Percentiles rank a stretch among this genome's conserved stretches.
Evolutionary conservation across 2,329 filamentous ascomycete genomes (phyloP).

Genomic region (Botrytis fabae): DNA sequence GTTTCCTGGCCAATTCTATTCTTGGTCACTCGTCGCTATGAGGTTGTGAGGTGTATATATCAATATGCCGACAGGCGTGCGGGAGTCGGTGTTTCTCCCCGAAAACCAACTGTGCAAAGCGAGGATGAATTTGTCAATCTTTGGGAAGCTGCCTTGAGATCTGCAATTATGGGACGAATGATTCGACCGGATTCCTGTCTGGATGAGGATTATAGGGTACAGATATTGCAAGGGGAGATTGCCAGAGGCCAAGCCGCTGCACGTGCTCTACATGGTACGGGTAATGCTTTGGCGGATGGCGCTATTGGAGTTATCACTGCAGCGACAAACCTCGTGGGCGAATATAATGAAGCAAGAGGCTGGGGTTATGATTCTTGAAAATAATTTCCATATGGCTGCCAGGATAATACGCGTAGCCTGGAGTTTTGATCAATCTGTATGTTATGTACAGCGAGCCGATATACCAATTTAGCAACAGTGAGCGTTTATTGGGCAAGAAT

Average conservation of each 20-base stretch:
- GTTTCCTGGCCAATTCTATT: constrained; percentile 71
- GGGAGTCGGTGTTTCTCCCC: constrained; percentile 8
- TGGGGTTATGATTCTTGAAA: constrained; percentile 36
- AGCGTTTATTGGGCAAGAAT: background rate
- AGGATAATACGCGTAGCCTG: background rate
- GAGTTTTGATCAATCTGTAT: background rate
- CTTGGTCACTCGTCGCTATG: constrained; percentile 66
- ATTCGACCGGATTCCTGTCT: constrained; percentile 51
- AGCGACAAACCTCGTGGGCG: constrained; percentile 40
- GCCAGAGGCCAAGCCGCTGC: constrained; percentile 27
- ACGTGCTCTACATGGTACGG: constrained; percentile 36
- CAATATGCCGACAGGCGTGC: constrained; percentile 31
- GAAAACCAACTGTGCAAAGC: constrained; percentile 38
- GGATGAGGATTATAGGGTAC: constrained; percentile 56
- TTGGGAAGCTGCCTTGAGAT: constrained; percentile 61
- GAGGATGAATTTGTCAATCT: constrained; percentile 61
- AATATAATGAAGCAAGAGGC: constrained; percentile 30
- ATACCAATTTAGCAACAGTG: background rate
- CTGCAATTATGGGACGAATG: constrained; percentile 56
- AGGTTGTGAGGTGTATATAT: constrained; percentile 60
- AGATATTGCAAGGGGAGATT: constrained; percentile 42
- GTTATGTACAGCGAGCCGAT: background rate
- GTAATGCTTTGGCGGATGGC: constrained; percentile 45
- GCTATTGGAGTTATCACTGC: constrained; percentile 48
- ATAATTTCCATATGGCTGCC: background rate